Evolutionary conservation across 441 rosid genomes (phyloP), one percentile per base, ranked within the genome.

Genomic region (Arabidopsis hybrid): DNA sequence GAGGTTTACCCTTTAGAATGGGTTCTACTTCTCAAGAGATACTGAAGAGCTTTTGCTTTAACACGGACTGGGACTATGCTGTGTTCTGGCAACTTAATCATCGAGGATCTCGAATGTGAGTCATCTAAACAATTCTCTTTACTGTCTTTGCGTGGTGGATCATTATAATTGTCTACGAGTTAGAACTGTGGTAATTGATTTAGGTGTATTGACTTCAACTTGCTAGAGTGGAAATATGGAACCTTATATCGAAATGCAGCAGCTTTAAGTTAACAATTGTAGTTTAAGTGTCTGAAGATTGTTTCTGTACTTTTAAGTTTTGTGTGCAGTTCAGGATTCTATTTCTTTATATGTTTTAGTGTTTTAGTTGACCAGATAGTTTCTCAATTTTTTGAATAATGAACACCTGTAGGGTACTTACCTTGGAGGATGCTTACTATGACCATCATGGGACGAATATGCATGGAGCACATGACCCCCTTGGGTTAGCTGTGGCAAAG

Each of bases 51-150:
- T 85, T 95, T 82, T 95, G 99, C 87, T 86, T 83, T 60, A 80
- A 89, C 73, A 78, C 96, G 9, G 87, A 70, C 31, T 92, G 99
- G 99, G 87, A 83, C 52, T 95, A 92, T 65, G 97, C 94, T 65
- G 89, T 92, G 74, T 89, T 91, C 72, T 95, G 99, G 99, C 91
- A 88, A 84, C 91, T 95, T 72, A 79, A 88, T 67, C 89, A 85
- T 80, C 91, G 79, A 55, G 60, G 5, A 34, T 78, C 89, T 71
- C 92, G 84, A 79, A 84, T 84, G 99, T 95, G 69, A 79, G 90
- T 84, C 36, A 5, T 29, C 35, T 45, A 32, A 61, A 52, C 68
- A 3, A 8, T 18, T 77, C 69, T 71, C 43, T 29, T 17, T 35
- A 29, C 43, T 79, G n/a, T 46, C 36, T 61, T 43, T 26, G 52